Base-by-base conservation (phyloP, 305 asterid genomes). In the Plantago rigida region DNA sequence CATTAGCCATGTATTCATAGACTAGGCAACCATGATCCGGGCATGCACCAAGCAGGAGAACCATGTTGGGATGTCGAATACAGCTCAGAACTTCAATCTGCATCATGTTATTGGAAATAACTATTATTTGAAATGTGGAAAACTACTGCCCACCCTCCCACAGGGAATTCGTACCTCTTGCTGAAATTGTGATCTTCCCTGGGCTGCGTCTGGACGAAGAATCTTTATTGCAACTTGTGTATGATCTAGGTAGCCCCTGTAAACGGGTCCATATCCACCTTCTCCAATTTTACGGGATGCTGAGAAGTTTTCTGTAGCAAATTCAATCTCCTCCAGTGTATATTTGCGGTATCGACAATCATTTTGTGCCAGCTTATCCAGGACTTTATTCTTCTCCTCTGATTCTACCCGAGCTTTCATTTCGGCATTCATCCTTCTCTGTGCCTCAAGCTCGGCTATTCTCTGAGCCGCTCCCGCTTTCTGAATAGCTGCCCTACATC, bases 1-100 rank as follows among this genome's bases (percentile, higher is more conserved):
- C 95, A 17, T 84, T 85, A 22, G 87, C 82, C 92, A 85, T 83
- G 82, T 83, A 77, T 67, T 87, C 96, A 15, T 87, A 87, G 42
- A 87, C 89, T 14, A 85, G 84, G 69, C 93, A 88, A 36, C 96
- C 96, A 9, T 80, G 77, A 54, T 83, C 92, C 1, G 93, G 96
- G 70, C 96, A 87, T 41, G 96, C 96, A 58, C 96, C 96, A 9
- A 88, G 88, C 51, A 85, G 90, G 63, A 88, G 90, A 63, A 88
- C 96, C 96, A 87, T 88, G 84, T 88, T 88, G 4, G 96, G 96
- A 73, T 88, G 96, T 11, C 94, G 75, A 59, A 85, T 84, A 73
- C 87, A 79, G 70, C 94, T 82, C 58, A 88, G 77, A 68, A 88
- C 96, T 72, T 88, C 94, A 68, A 88, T 82, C 94, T 86, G 74